Percentiles rank a stretch among this genome's conserved stretches.
phyloP scores from a whole-genome alignment of 148 eudicot genomes.

The Polygonum aviculare region DNA sequence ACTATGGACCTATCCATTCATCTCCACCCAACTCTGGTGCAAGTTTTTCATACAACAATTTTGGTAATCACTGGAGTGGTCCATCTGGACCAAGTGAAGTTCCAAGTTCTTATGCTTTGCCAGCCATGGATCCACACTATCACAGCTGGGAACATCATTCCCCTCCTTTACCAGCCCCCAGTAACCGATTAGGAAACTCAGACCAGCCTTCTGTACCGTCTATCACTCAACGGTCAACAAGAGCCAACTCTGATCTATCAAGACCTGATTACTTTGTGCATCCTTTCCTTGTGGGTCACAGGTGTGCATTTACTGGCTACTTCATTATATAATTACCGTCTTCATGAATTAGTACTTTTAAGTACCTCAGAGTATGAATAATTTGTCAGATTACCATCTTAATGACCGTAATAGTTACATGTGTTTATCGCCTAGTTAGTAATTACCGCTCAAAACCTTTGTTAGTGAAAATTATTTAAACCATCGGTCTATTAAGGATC shows the following conservation, averaged over 20 bases:
- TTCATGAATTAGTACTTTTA: neutral
- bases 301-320: conserved; percentile 29
- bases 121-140: conserved; percentile 66
- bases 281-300: conserved; percentile 45
- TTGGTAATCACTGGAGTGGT: conserved; percentile 61
- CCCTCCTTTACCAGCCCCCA: conserved; percentile 36
- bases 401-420: neutral
- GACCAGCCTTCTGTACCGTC: conserved; percentile 41
- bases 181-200: conserved; percentile 40
- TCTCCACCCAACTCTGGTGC: conserved; percentile 53
- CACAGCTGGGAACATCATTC: conserved; percentile 65
- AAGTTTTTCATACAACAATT: conserved; percentile 46
- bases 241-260: conserved; percentile 49
- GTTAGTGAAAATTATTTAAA: neutral
- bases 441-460: neutral
- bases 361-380: neutral
- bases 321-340: neutral
- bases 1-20: conserved; percentile 62
- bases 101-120: conserved; percentile 56
- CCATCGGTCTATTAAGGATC: neutral
- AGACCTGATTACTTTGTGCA: conserved; percentile 63
- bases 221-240: conserved; percentile 50
- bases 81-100: conserved; percentile 54
- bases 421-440: neutral
- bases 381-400: neutral